Conservation (phyloP, 768 basidiomycete genomes). For the Russula griseocarnosa region DNA sequence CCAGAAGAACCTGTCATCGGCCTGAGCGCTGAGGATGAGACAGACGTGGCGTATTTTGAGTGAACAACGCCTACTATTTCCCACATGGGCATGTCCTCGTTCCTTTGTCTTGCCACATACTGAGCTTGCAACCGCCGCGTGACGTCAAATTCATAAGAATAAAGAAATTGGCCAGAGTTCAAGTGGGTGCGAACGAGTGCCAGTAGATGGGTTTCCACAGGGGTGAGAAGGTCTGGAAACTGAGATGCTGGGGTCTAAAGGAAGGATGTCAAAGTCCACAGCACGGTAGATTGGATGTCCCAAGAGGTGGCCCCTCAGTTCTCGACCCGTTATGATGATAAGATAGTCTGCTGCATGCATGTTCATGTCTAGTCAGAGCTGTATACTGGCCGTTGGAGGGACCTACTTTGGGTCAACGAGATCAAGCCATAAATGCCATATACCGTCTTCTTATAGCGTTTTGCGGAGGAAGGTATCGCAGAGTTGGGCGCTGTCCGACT, state of each 20-base stretch:
- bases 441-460: constrained; percentile 58
- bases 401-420: constrained; percentile 68
- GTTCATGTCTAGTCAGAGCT: not conserved
- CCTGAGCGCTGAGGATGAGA: constrained; percentile 41
- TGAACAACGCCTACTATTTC: constrained; percentile 55
- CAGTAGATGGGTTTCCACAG: constrained; percentile 83
- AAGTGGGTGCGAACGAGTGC: constrained; percentile 85
- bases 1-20: constrained; percentile 98
- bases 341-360: constrained; percentile 84
- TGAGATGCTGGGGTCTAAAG: constrained; percentile 69
- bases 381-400: not conserved
- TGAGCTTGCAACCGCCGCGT: constrained; percentile 86
- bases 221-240: constrained; percentile 69
- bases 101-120: constrained; percentile 52
- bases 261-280: constrained; percentile 87
- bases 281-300: constrained; percentile 86
- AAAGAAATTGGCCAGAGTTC: constrained; percentile 73
- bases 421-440: constrained; percentile 77
- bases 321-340: constrained; percentile 80
- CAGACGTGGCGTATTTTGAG: constrained; percentile 1
- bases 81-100: constrained; percentile 61
- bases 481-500: constrained; percentile 21
- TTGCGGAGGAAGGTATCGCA: constrained; percentile 47
- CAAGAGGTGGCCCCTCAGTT: constrained; percentile 72
- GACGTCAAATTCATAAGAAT: constrained; percentile 87